Base-by-base conservation (phyloP, 2,329 filamentous ascomycete species). In the Leptographium procerum region DNA sequence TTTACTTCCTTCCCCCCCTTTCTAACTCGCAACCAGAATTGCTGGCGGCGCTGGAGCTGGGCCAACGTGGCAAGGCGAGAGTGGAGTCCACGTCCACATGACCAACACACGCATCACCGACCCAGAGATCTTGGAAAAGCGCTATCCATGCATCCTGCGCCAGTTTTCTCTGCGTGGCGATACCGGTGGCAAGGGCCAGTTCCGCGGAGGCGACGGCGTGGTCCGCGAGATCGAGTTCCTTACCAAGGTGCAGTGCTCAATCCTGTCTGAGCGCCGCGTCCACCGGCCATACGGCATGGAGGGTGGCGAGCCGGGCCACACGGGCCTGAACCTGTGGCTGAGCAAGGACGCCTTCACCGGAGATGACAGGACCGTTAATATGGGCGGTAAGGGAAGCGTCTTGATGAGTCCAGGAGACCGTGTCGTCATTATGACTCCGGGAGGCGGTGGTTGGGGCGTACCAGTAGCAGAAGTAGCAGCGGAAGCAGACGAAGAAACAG, bases 341-440 rank as follows among this genome's bases (percentile, higher is more conserved):
- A 57, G 59, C 31, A 58, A 57, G 34, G 56, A 62, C 14, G 45
- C 52, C 29, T n/a, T n/a, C n/a, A n/a, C 28, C 43, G 28, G 16
- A 43, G 7, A 43, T n/a, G 57, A 51, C 29, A 54, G 58, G 28
- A 45, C 53, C 40, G 56, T 84, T 61, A 83, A 81, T 61, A 65
- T 84, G 22, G 81, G 81, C 0, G 80, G 76, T 4, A 85, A 85
- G 70, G 83, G 83, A 58, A 83, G 80, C 1, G 80, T 80, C 2
- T 71, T 70, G 16, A 81, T 85, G 75, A 71, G 76, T 61, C 70
- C 76, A 1, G 83, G 83, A 0, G 82, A 86, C 66, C 71, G 81
- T 11, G 82, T 85, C 58, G 80, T 85, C 47, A 73, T 86, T 6
- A 73, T 75, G 61, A 85, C 82, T 10, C 83, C 83, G 16, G 83